Evolutionary conservation across 2,329 filamentous ascomycete genomes (phyloP).

Genomic region (Sporothrix inflata): DNA sequence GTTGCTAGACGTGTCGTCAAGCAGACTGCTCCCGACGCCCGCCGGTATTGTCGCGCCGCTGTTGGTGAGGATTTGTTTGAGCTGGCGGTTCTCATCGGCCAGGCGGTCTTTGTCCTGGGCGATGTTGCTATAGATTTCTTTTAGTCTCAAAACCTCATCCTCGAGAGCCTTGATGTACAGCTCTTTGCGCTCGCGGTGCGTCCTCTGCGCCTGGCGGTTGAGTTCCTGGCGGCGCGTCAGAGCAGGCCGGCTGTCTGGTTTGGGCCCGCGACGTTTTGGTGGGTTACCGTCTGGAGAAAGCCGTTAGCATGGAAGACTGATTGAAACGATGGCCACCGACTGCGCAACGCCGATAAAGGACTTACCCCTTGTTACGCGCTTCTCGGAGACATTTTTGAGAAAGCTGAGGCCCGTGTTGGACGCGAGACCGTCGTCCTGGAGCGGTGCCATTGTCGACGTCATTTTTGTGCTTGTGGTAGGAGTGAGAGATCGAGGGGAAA

Average conservation of each 20-base stretch:
- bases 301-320: background rate
- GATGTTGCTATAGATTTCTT: slow-evolving; percentile 77
- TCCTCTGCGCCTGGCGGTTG: slow-evolving; percentile 91
- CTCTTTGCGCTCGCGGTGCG: slow-evolving; percentile 95
- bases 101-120: slow-evolving; percentile 76
- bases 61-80: slow-evolving; percentile 62
- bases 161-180: slow-evolving; percentile 93
- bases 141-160: slow-evolving; percentile 84
- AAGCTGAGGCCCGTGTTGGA: slow-evolving; percentile 60
- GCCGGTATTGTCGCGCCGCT: slow-evolving; percentile 50
- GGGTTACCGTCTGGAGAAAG: slow-evolving; percentile 71
- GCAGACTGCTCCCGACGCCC: slow-evolving; percentile 34
- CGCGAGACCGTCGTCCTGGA: slow-evolving; percentile 46
- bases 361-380: slow-evolving; percentile 75
- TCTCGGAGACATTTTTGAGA: slow-evolving; percentile 70
- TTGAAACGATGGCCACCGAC: background rate
- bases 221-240: slow-evolving; percentile 89
- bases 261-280: slow-evolving; percentile 88
- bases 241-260: slow-evolving; percentile 94
- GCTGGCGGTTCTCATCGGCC: slow-evolving; percentile 75
- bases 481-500: background rate
- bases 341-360: background rate
- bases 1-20: slow-evolving; percentile 52
- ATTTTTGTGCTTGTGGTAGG: slow-evolving; percentile 41
- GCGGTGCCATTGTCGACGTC: slow-evolving; percentile 54